phyloP scores from a whole-genome alignment of 2,329 filamentous ascomycete species.

The Apiospora aurea region DNA sequence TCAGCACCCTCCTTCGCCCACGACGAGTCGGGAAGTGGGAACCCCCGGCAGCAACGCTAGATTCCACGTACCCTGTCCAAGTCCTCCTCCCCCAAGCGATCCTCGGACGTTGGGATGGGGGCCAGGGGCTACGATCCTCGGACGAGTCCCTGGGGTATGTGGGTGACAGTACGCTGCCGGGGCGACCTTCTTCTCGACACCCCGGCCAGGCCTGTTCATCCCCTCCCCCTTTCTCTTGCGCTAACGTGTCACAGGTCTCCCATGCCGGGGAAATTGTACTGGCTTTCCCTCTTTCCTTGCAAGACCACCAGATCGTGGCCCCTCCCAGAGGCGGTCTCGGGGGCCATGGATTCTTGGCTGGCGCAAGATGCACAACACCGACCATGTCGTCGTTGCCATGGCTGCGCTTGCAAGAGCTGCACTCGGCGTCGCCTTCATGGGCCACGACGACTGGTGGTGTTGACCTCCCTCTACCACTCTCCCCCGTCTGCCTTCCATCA shows the following conservation, averaged over 20 bases:
- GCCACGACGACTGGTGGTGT: neutral
- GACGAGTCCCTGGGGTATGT: neutral
- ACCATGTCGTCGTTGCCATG: neutral
- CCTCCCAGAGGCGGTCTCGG: neutral
- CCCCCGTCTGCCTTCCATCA: neutral
- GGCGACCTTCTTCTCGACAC: neutral
- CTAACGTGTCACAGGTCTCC: neutral
- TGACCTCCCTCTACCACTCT: neutral
- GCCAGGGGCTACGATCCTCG: constrained; percentile 7
- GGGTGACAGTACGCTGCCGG: neutral
- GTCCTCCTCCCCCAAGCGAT: neutral
- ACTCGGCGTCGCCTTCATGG: neutral
- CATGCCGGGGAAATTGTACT: constrained; percentile 10
- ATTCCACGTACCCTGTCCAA: neutral
- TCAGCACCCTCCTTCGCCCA: neutral
- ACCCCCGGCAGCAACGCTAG: neutral
- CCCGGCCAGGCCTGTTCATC: neutral
- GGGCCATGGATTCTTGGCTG: neutral
- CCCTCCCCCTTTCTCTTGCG: neutral
- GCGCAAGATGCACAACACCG: neutral
- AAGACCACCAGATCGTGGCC: neutral
- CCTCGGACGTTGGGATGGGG: constrained; percentile 4
- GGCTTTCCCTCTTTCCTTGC: neutral
- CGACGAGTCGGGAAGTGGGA: neutral
- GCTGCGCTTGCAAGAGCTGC: neutral